Evolutionary conservation across 73 alveolate species (phyloP), one percentile per base, ranked within the genome.

Genomic region (Breviolum minutum): DNA sequence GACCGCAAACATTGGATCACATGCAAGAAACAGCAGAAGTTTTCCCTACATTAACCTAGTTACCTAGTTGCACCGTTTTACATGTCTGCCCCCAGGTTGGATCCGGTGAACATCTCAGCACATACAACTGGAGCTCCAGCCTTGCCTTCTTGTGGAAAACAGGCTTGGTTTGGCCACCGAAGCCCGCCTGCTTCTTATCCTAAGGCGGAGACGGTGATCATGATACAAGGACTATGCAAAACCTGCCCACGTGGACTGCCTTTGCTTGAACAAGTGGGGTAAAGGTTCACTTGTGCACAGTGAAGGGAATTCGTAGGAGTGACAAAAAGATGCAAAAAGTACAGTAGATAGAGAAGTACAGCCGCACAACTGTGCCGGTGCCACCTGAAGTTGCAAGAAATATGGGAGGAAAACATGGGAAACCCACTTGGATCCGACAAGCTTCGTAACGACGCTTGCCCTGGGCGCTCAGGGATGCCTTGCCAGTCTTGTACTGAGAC

Each of bases 121-220:
- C 77, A 2, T 68, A 68, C 77, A 68, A 6, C 24, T 17, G 77
- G 77, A 17, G 17, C 24, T 68, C 8, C 8, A 68, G 80, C 81
- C 81, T 20, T 20, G 74, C 70, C 73, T 83, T 83, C 92, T 54
- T 61, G 76, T 63, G 99, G 99, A 99, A 99, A 97, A 99, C 99
- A 77, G 99, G 99, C 91, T 99, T 99, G 99, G 99, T 99, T 95
- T 99, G 99, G 4, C 99, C 99, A 27, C 99, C 99, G 97, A 99
- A 99, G 91, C 99, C 99, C 71, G 97, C 99, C 97, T 99, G 95
- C 71, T 74, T 90, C 77, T 90, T 90, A 63, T 90, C 95, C 95
- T 89, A 7, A 30, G 74, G 74, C 74, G 16, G n/a, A n/a, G n/a
- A n/a, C n/a, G n/a, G n/a, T n/a, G n/a, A n/a, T n/a, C n/a, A n/a